phyloP scores from a whole-genome alignment of 2,329 filamentous ascomycete genomes.

The Bipolaris gigantea region DNA sequence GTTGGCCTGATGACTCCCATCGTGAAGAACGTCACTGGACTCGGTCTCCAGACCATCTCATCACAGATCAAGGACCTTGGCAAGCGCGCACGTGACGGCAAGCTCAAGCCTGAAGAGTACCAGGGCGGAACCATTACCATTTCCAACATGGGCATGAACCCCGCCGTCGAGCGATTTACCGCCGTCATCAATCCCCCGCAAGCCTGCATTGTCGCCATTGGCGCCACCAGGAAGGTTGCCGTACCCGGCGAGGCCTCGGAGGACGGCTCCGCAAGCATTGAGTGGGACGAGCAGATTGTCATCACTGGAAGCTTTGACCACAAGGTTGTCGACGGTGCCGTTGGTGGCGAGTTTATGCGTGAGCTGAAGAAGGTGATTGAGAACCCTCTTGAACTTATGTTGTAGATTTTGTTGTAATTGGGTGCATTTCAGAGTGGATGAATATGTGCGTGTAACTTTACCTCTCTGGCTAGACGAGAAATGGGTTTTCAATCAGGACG shows the following conservation, averaged over 20 bases:
- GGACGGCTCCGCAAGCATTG: slow-evolving; percentile 71
- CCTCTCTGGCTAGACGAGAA: slow-evolving; percentile 17
- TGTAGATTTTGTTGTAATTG: slow-evolving; percentile 57
- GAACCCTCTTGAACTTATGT: slow-evolving; percentile 91
- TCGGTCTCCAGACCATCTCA: slow-evolving; percentile 87
- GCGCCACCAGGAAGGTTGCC: slow-evolving; percentile 93
- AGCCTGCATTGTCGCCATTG: slow-evolving; percentile 90
- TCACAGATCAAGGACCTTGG: slow-evolving; percentile 91
- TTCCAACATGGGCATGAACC: slow-evolving; percentile 99
- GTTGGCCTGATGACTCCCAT: slow-evolving; percentile 96
- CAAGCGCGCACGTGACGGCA: slow-evolving; percentile 93
- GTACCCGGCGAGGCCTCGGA: slow-evolving; percentile 76
- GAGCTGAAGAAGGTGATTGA: slow-evolving; percentile 97
- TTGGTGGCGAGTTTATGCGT: slow-evolving; percentile 94
- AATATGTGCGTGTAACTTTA: slow-evolving; percentile 27
- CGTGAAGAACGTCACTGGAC: slow-evolving; percentile 82
- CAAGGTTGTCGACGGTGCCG: slow-evolving; percentile 95
- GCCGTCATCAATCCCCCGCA: slow-evolving; percentile 99
- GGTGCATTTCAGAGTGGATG: slow-evolving; percentile 10
- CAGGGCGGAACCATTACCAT: slow-evolving; percentile 99
- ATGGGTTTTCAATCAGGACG: slow-evolving; percentile 13
- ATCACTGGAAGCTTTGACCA: slow-evolving; percentile 97
- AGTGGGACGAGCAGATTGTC: slow-evolving; percentile 96
- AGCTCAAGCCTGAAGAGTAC: slow-evolving; percentile 99
- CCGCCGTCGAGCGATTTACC: slow-evolving; percentile 93